A percentile compares a stretch with the other conserved stretches of the same genome.
These are phyloP conservation scores for Xylaria sp. DNA, from an alignment of 2,329 filamentous ascomycete genomes.

Conservation along the genomic window DNA sequence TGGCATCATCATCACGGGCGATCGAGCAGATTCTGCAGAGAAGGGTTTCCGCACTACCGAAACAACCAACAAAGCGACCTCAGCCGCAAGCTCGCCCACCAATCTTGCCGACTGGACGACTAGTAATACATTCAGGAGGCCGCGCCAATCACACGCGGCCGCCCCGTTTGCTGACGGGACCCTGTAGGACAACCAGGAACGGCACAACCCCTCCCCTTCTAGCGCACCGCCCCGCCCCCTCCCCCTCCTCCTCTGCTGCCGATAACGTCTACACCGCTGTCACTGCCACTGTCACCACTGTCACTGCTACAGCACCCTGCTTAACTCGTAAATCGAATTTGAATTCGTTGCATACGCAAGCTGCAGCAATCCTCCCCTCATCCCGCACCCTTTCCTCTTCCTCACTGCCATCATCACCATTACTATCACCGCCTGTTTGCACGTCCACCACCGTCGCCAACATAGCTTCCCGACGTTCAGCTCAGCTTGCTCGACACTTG, in stretches of 20 bases:
- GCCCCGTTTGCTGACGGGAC: slow-evolving; percentile 45
- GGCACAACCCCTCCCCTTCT: slow-evolving; percentile 48
- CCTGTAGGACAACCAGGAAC: slow-evolving; percentile 35
- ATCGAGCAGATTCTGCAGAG: slow-evolving; percentile 37
- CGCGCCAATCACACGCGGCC: slow-evolving; percentile 46
- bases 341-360: slow-evolving; percentile 38
- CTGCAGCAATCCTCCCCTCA: slow-evolving; percentile 33
- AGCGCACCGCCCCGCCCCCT: slow-evolving; percentile 32
- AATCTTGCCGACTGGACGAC: slow-evolving; percentile 16
- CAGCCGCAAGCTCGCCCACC: slow-evolving; percentile 33
- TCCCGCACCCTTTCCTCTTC: slow-evolving; percentile 23
- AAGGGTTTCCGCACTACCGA: slow-evolving; percentile 31
- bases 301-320: slow-evolving; percentile 14
- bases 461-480: slow-evolving; percentile 62
- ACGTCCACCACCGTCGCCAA: slow-evolving; percentile 42
- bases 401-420: slow-evolving; percentile 23
- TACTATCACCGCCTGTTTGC: slow-evolving; percentile 3
- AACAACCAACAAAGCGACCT: slow-evolving; percentile 27
- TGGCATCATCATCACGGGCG: slow-evolving; percentile 30
- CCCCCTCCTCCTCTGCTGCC: slow-evolving; percentile 15
- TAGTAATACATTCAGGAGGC: slow-evolving; percentile 27
- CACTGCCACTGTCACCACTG: neutral
- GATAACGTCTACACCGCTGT: slow-evolving; percentile 17
- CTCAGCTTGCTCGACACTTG: slow-evolving; percentile 66
- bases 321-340: slow-evolving; percentile 38